Evolutionary conservation across 169 alveolate genomes (phyloP), one percentile per base, ranked within the genome.

Genomic region (Amoebophrya sp.): DNA sequence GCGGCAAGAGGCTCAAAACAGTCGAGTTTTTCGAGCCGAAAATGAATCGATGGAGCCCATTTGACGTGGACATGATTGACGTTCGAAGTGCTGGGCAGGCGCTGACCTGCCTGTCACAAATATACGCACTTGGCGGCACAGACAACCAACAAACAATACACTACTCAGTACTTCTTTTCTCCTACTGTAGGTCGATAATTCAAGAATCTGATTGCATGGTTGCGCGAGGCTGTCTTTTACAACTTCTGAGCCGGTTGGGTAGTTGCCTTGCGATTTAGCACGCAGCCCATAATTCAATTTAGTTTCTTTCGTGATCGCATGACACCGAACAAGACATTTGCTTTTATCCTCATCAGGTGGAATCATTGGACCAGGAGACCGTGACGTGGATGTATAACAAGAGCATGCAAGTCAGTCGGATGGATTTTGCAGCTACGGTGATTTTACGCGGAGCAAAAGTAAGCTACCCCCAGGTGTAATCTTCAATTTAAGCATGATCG

Each of bases 41-140:
- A 35, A 94, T 94, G 96, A 95, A 96, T 92, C 94, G 94, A 92
- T 96, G 98, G 98, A 96, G 95, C 91, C 90, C 92, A 12, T 90
- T 95, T 40, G 94, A 96, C 39, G 94, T 94, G n/a, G 96, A 95
- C 40, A 93, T 96, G 93, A 92, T 96, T 32, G 97, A 96, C 92
- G 98, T 94, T 0, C 94, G 98, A 89, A 94, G 97, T 38, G 97
- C 98, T 0, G 98, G 97, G 0, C 94, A 97, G 3, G 97, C 98
- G 0, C 96, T 94, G 90, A 91, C 93, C 40, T 95, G 94, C 90
- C 90, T 93, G 89, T 94, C 93, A 92, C 96, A 95, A 88, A 83
- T 96, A 55, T 95, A 93, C 93, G 95, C 93, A 25, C 92, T 96
- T 41, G 98, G 98, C 14, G 98, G 98, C 32, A 95, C 95, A 40